These are phyloP conservation scores for Sphagnum fallax DNA, from an alignment of 228 moss, liverwort and hornwort genomes.

Conservation along the genomic window DNA sequence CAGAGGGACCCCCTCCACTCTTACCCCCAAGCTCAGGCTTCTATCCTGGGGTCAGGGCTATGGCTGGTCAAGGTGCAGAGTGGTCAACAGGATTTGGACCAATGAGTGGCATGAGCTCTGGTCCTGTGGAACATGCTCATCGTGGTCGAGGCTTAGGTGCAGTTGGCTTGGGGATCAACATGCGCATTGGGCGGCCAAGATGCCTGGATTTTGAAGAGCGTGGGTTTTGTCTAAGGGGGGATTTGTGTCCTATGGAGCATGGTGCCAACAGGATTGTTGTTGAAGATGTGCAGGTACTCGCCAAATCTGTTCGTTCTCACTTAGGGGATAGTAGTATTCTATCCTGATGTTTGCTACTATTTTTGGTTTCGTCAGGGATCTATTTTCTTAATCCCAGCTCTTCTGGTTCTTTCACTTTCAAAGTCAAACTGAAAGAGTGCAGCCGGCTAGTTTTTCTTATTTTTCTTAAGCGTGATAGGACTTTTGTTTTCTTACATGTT, in stretches of 20 bases:
- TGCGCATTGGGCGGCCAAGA: conserved; percentile 77
- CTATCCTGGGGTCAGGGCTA: conserved; percentile 70
- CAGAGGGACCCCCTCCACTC: conserved; percentile 64
- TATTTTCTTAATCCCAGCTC: too few relatives aligned
- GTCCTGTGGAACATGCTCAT: conserved; percentile 72
- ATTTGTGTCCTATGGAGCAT: conserved; percentile 98
- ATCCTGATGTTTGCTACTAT: too few relatives aligned
- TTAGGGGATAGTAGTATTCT: too few relatives aligned
- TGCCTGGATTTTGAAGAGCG: conserved; percentile 97
- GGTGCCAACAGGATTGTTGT: conserved; percentile 93
- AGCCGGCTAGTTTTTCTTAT: too few relatives aligned
- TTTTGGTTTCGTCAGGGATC: too few relatives aligned
- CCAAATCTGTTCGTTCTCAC: too few relatives aligned
- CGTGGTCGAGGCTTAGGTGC: conserved; percentile 68
- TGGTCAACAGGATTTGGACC: conserved; percentile 80
- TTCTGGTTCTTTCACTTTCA: too few relatives aligned
- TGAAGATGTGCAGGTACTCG: conserved; percentile 88
- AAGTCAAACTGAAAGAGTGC: too few relatives aligned
- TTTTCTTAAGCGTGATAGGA: too few relatives aligned
- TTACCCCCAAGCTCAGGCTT: conserved; percentile 65
- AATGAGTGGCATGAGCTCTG: conserved; percentile 75
- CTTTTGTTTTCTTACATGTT: too few relatives aligned
- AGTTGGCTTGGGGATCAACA: conserved; percentile 56
- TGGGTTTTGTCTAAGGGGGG: conserved; percentile 91
- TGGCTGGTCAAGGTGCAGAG: conserved; percentile 69